Percentiles rank a stretch among this genome's conserved stretches.
Evolutionary conservation across 2,329 filamentous ascomycete species (phyloP).

Genomic region (Setomelanomma holmii): DNA sequence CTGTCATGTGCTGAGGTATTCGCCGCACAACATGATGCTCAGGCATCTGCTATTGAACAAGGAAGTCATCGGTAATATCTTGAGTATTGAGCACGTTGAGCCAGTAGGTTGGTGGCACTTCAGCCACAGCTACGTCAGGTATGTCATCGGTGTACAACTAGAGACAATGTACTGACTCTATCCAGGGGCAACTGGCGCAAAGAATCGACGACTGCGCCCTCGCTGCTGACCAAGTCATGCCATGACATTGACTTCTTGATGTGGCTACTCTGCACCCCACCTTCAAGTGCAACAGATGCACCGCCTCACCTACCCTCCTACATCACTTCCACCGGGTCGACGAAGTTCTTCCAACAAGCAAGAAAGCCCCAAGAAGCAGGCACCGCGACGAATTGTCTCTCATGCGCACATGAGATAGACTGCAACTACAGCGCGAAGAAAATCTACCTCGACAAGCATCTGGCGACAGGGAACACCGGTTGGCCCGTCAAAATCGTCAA

Average conservation of each 20-base stretch:
- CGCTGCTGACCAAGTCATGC: slow-evolving; percentile 91
- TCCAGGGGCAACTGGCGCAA: slow-evolving; percentile 87
- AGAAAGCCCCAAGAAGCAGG: slow-evolving; percentile 80
- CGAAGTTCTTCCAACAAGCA: slow-evolving; percentile 78
- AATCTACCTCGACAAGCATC: slow-evolving; percentile 76
- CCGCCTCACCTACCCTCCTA: slow-evolving; percentile 75
- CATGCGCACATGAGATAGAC: slow-evolving; percentile 74
- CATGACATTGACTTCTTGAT: slow-evolving; percentile 94
- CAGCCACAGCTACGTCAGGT: slow-evolving; percentile 65
- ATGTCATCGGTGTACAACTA: slow-evolving; percentile 12
- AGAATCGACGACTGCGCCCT: slow-evolving; percentile 76
- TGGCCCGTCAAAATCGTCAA: slow-evolving; percentile 93
- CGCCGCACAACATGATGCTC: slow-evolving; percentile 87
- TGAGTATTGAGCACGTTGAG: slow-evolving; percentile 90
- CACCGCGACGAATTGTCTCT: slow-evolving; percentile 82
- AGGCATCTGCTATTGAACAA: slow-evolving; percentile 79
- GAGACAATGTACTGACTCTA: slow-evolving; percentile 1
- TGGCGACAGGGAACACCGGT: slow-evolving; percentile 69
- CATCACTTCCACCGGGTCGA: slow-evolving; percentile 76
- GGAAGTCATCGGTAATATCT: slow-evolving; percentile 78
- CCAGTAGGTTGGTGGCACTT: slow-evolving; percentile 98
- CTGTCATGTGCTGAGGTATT: slow-evolving; percentile 92
- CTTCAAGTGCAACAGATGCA: slow-evolving; percentile 47
- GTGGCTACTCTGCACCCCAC: slow-evolving; percentile 85
- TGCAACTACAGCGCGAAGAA: slow-evolving; percentile 88